Conservation (phyloP, 2,329 filamentous ascomycete species). For the Colletotrichum sublineola region DNA sequence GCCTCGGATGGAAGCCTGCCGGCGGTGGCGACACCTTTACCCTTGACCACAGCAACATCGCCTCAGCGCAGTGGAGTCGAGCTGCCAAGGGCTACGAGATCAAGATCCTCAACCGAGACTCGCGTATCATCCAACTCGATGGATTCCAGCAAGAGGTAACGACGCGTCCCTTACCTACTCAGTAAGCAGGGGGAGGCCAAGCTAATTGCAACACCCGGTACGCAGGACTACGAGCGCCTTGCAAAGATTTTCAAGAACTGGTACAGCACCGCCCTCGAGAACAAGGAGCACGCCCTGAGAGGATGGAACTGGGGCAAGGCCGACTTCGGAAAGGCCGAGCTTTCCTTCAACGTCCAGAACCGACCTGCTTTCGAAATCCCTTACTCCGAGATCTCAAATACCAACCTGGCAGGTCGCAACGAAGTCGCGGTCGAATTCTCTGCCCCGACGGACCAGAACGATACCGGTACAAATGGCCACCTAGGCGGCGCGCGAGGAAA, state of each 20-base stretch:
- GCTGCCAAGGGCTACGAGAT: slow-evolving; percentile 93
- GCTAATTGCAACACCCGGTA: not conserved
- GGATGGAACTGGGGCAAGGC: slow-evolving; percentile 99
- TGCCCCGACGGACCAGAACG: slow-evolving; percentile 77
- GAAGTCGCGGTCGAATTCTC: slow-evolving; percentile 97
- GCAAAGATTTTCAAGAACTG: slow-evolving; percentile 96
- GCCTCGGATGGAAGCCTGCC: slow-evolving; percentile 94
- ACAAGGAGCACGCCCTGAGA: slow-evolving; percentile 91
- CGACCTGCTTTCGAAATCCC: slow-evolving; percentile 96
- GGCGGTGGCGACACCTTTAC: slow-evolving; percentile 93
- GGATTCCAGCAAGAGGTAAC: slow-evolving; percentile 87
- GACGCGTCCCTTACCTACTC: slow-evolving; percentile 47
- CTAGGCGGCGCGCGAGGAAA: slow-evolving; percentile 80
- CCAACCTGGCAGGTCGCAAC: slow-evolving; percentile 96
- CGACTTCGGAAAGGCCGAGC: slow-evolving; percentile 94
- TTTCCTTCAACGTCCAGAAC: slow-evolving; percentile 97
- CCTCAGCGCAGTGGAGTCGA: slow-evolving; percentile 92
- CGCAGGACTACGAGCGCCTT: slow-evolving; percentile 87
- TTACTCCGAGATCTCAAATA: slow-evolving; percentile 97
- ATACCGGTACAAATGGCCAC: slow-evolving; percentile 79
- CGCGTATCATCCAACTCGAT: slow-evolving; percentile 91
- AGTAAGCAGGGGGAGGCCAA: not conserved
- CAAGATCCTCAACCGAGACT: slow-evolving; percentile 88
- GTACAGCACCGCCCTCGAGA: slow-evolving; percentile 95
- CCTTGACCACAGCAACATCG: slow-evolving; percentile 87